Evolutionary conservation across 805 yeast genomes (phyloP), one percentile per base, ranked within the genome.

Genomic region (Metschnikowia cerradonensis): DNA sequence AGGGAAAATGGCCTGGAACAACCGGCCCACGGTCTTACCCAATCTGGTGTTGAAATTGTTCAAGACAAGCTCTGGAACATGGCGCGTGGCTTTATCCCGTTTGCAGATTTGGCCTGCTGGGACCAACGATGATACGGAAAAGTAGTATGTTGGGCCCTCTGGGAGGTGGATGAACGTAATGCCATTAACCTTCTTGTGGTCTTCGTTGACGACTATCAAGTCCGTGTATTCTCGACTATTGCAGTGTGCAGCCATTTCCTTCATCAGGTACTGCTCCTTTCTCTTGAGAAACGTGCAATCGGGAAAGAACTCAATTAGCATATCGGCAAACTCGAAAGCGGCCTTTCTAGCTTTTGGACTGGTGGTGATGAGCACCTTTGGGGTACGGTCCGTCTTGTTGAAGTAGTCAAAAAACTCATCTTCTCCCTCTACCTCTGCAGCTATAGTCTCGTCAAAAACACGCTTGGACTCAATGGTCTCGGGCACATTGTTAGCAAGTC

Each of bases 71-170:
- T 94, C 99, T 3, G 99, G 99, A 20, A 85, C 81, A 63, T 94
- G 98, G 39, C 81, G 83, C 0, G 98, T 90, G 26, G 97, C 86
- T 46, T 84, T 80, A 51, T 98, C 98, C 62, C 94, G 98, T 8
- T 96, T 97, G 20, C 73, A 66, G 49, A 94, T 89, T 57, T 80
- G 75, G 58, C 88, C 82, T 10, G 91, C 85, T 59, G 88, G 87
- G 14, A 81, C 80, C 41, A 87, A 77, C 3, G 96, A 89, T 6
- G 90, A 76, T 3, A 94, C 73, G 30, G 94, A 85, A 63, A 94
- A 94, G 70, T 92, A 91, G 65, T 90, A 90, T 0, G 97, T 87
- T 35, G 99, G 99, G 0, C 99, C 99, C 42, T 80, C 88, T 7
- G 99, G 99, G 52, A 94, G 76, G 71, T 94, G 97, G 51, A 94